phyloP scores from a whole-genome alignment of 1,284 basidiomycete species.

The Baeospora myosura region DNA sequence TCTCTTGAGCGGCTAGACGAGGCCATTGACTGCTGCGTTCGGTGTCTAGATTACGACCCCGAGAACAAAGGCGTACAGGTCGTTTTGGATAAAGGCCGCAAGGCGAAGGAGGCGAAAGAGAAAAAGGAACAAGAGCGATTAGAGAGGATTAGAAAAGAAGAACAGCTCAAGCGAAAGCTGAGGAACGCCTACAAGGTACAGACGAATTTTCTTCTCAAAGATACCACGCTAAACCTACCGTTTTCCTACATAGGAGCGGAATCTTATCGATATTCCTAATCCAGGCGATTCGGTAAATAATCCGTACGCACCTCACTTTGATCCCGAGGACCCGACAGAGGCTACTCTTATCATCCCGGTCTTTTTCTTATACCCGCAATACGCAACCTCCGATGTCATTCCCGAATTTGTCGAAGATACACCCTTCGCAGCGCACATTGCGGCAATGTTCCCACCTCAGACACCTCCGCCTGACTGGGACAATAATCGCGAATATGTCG shows the following conservation, averaged over 20 bases:
- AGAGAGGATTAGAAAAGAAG: constrained; percentile 40
- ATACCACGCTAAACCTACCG: constrained; percentile 10
- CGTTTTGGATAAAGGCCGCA: constrained; percentile 40
- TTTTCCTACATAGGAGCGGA: constrained; percentile 46
- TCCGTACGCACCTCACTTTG: constrained; percentile 57
- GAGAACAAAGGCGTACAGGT: constrained; percentile 44
- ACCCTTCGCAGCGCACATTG: constrained; percentile 74
- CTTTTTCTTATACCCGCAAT: constrained; percentile 89
- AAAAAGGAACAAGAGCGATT: constrained; percentile 41
- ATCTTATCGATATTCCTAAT: constrained; percentile 51
- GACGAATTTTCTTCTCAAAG: not conserved
- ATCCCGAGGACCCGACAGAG: constrained; percentile 46
- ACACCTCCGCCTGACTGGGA: constrained; percentile 74
- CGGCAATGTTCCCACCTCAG: constrained; percentile 73
- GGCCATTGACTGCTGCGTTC: constrained; percentile 70
- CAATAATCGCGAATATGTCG: constrained; percentile 61
- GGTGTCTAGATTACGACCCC: constrained; percentile 55
- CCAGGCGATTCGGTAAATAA: constrained; percentile 49
- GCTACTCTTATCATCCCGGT: constrained; percentile 75
- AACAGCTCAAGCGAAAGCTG: constrained; percentile 40
- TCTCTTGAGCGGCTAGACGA: constrained; percentile 71
- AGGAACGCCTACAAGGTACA: constrained; percentile 54
- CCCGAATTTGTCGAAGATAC: constrained; percentile 82
- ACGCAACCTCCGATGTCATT: constrained; percentile 85
- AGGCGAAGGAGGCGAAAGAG: constrained; percentile 42